Evolutionary conservation across 2,329 filamentous ascomycete genomes (phyloP).

Genomic region (Monosporascus sp.): DNA sequence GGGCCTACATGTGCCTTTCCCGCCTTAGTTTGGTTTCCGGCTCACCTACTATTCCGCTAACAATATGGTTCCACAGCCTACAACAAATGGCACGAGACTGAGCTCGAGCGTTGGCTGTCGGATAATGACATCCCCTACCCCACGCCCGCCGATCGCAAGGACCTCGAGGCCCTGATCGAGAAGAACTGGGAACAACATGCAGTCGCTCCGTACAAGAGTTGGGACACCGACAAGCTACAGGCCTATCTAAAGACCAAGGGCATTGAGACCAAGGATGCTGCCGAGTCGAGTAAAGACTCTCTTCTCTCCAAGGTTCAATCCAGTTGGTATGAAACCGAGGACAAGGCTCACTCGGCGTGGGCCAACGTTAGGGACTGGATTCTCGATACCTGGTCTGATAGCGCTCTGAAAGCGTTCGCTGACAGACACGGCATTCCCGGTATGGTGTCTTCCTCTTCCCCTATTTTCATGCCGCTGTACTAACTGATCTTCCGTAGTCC

Average conservation of each 20-base stretch:
- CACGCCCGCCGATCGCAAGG: constrained; percentile 84
- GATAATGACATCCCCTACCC: constrained; percentile 90
- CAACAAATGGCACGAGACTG: constrained; percentile 98
- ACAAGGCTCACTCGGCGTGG: constrained; percentile 69
- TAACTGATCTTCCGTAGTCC: constrained; percentile 41
- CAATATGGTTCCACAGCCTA: constrained; percentile 58
- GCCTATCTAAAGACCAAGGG: constrained; percentile 68
- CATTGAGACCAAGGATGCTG: constrained; percentile 60
- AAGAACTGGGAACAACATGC: constrained; percentile 82
- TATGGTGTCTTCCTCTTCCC: constrained; percentile 23
- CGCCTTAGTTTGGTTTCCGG: background rate
- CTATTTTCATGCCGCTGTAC: background rate
- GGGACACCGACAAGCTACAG: constrained; percentile 65
- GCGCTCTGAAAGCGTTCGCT: constrained; percentile 86
- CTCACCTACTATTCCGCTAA: constrained; percentile 15
- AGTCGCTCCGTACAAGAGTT: constrained; percentile 68
- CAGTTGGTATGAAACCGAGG: constrained; percentile 74
- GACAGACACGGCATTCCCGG: constrained; percentile 80
- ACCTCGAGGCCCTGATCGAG: constrained; percentile 86
- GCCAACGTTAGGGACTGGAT: constrained; percentile 80
- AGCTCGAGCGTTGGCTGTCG: constrained; percentile 93
- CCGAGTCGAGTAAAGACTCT: constrained; percentile 63
- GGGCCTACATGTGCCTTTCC: no score
- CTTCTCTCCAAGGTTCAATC: constrained; percentile 65
- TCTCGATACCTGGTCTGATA: constrained; percentile 91